Base-by-base conservation (phyloP, 108 stramenopile genomes). In the Nannochloropsis oceanica region DNA sequence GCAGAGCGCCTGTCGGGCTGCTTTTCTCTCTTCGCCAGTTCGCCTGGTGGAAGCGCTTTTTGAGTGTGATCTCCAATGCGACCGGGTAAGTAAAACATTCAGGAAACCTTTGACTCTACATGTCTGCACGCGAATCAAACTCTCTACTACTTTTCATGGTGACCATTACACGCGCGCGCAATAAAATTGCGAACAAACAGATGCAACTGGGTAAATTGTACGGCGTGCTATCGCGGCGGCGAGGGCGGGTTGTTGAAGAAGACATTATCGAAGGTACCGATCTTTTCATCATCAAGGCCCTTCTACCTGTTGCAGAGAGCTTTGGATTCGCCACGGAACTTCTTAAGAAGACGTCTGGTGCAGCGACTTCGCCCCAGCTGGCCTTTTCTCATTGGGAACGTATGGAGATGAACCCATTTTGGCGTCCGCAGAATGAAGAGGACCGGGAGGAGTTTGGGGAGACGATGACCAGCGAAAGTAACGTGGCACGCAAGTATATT, bases 401-500 rank as follows among this genome's bases (percentile, higher is more conserved):
- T 9, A 90, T 92, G 80, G 91, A 89, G 13, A 26, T 86, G 81
- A 91, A 92, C 81, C 92, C 92, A 3, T 93, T 91, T 84, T 93
- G 92, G 87, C 82, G 86, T n/a, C 91, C 92, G 8, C 84, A 79
- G 18, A 92, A 91, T 0, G 91, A 82, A 25, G 92, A 91, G 13
- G 92, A 92, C 44, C 89, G 90, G 12, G 92, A 92, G 50, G 92
- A 92, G 25, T 86, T 87, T 43, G 92, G 92, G 22, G 91, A 91
- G 44, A 81, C 85, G 82, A 84, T 87, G 12, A 85, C 25, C 43
- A 25, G 85, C 73, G 85, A 88, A 5, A 85, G 44, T 50, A 92
- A 92, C 88, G 43, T 86, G 9, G 89, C 92, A 0, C 79, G 91
- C 44, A 44, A 80, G 90, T 82, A 73, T 79, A 85, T 93, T 13